Base-by-base conservation (phyloP, 1,139 yeast species). In the Suhomyces choctaworum region DNA sequence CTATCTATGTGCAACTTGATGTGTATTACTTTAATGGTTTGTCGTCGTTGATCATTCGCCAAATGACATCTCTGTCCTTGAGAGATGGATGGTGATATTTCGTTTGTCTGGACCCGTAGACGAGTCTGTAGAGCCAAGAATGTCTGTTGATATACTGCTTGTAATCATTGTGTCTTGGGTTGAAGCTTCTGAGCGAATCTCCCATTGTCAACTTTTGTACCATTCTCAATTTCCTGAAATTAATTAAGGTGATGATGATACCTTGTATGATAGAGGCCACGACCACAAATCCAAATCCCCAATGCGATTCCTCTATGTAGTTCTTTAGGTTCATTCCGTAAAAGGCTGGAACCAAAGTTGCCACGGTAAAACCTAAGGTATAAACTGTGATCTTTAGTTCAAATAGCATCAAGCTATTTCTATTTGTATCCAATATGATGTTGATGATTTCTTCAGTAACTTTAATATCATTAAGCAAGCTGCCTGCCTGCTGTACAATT, bases 391-490 rank as follows among this genome's bases (percentile, higher is more conserved):
- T 79, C 50, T 86, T 82, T 46, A 92, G 64, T 49, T 92, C 96
- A 50, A 86, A 79, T 37, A 92, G 70, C 96, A 92, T 90, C 42
- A 92, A 70, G 5, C 95, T 82, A 60, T 94, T 94, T 62, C 99
- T 80, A 56, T 90, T 92, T 1, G 98, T 89, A 60, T 94, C 99
- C 36, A 94, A 64, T 39, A 94, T 88, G 50, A 94, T 92, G 57
- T 94, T 94, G 41, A 89, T 94, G 51, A 94, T 89, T 56, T 94
- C 99, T 55, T 94, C 98, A 0, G 99, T 92, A 11, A 95, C 88
- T 44, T 82, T 78, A 48, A 94, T 92, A 59, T 92, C 95, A 45
- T 81, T 77, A 22, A 87, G 79, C 37, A 89, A 66, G 22, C 90
- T 82, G 31, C 88, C 96, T 0, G 95, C 84, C 39, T 88, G 89